phyloP scores from a whole-genome alignment of 2,329 filamentous ascomycete species.

The Alternaria alternata region DNA sequence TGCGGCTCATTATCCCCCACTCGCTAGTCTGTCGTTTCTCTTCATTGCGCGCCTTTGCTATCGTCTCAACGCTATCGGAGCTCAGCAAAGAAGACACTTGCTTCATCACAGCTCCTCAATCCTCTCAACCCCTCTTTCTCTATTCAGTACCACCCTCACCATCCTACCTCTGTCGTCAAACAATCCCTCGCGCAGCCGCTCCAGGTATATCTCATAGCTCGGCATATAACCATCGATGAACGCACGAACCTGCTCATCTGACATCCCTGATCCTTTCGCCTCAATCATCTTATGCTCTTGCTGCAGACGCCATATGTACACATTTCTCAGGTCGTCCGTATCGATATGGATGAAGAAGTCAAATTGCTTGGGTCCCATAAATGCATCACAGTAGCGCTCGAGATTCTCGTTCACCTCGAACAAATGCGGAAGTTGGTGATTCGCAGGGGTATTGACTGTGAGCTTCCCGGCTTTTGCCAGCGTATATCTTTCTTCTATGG shows the following conservation, averaged over 20 bases:
- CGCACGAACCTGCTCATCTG: conserved; percentile 75
- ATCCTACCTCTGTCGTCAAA: conserved; percentile 58
- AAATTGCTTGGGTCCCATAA: conserved; percentile 55
- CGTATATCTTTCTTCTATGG: conserved; percentile 63
- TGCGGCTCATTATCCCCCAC: not conserved
- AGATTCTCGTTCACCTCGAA: conserved; percentile 67
- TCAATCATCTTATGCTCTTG: conserved; percentile 77
- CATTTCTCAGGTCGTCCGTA: conserved; percentile 74
- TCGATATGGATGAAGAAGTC: conserved; percentile 74
- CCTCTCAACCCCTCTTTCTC: conserved; percentile 55
- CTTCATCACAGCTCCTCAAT: conserved; percentile 39
- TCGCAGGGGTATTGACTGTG: conserved; percentile 57
- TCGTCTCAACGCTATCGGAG: too few relatives aligned
- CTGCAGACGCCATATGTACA: conserved; percentile 84
- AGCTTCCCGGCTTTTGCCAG: conserved; percentile 60
- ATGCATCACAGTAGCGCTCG: conserved; percentile 58
- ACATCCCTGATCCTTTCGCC: conserved; percentile 79
- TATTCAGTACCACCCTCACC: conserved; percentile 60
- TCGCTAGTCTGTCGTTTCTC: not conserved
- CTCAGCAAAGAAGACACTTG: too few relatives aligned
- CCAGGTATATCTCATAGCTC: conserved; percentile 65
- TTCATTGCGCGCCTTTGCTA: not conserved
- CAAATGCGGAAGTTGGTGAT: conserved; percentile 65
- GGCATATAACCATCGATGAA: conserved; percentile 74
- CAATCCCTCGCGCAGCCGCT: conserved; percentile 58